phyloP scores from a whole-genome alignment of 495 filamentous ascomycete species.

The Podospora pseudopauciseta region DNA sequence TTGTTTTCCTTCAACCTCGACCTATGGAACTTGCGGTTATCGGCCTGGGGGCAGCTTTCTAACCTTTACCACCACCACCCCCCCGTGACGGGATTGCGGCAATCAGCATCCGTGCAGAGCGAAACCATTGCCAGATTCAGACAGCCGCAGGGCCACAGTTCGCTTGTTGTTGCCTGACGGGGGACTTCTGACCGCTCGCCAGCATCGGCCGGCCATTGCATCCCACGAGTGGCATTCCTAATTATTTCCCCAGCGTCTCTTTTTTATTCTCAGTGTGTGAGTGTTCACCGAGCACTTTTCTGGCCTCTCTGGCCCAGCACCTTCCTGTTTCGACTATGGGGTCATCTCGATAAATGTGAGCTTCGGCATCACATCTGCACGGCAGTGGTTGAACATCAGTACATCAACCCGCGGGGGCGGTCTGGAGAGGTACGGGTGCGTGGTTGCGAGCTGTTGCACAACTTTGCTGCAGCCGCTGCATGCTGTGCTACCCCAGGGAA shows the following conservation, averaged over 20 bases:
- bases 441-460: neutral
- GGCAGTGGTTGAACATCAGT: neutral
- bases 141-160: neutral
- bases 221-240: neutral
- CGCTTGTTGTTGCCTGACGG: conserved; percentile 9
- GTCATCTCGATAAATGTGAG: neutral
- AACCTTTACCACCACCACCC: neutral
- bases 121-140: conserved; percentile 1
- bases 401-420: too few species aligned
- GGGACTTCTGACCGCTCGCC: neutral
- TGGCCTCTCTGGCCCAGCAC: neutral
- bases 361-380: conserved; percentile 1
- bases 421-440: too few species aligned
- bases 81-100: neutral
- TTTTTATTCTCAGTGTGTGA: conserved; percentile 1
- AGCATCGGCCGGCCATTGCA: neutral
- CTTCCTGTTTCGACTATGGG: conserved; percentile 6
- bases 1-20: neutral
- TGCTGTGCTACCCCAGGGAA: neutral
- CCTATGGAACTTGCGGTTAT: neutral
- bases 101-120: conserved; percentile 6
- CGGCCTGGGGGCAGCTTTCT: too few species aligned
- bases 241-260: neutral
- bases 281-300: conserved; percentile 10
- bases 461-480: neutral